A percentile compares a stretch with the other conserved stretches of the same genome.
phyloP scores from a whole-genome alignment of 768 basidiomycete genomes.

The Suillus alpinus region DNA sequence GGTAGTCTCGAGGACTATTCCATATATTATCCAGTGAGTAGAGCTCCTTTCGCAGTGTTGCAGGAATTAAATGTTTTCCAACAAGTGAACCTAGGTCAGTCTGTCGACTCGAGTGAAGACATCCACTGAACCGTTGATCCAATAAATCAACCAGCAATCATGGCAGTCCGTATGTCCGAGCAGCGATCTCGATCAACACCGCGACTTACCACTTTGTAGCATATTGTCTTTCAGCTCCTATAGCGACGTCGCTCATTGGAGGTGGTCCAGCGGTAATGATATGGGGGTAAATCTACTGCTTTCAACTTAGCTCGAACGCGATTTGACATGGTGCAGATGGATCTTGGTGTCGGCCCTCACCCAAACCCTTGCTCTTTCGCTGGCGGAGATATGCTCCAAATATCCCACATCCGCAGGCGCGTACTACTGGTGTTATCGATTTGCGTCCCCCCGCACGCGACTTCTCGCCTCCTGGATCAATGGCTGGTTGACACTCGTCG shows the following conservation, averaged over 20 bases:
- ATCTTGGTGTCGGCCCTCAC: conserved; percentile 48
- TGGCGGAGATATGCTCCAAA: conserved; percentile 58
- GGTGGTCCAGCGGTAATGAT: conserved; percentile 58
- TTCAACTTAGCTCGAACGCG: no score
- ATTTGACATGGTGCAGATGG: conserved; percentile 36
- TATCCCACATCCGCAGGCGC: conserved; percentile 62
- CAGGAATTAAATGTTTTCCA: conserved; percentile 13
- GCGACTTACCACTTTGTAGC: conserved; percentile 33
- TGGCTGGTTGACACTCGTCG: conserved; percentile 67
- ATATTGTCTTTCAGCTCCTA: conserved; percentile 53
- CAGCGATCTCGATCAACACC: neutral
- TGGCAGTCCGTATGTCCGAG: conserved; percentile 57
- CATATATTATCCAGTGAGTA: conserved; percentile 54
- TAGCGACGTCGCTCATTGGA: conserved; percentile 51
- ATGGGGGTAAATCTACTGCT: conserved; percentile 44
- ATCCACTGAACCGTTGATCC: conserved; percentile 5
- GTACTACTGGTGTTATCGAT: conserved; percentile 65
- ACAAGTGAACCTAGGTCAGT: conserved; percentile 46
- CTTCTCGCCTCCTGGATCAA: conserved; percentile 61
- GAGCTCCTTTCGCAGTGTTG: neutral
- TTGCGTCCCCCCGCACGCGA: conserved; percentile 50
- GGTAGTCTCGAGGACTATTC: conserved; percentile 46
- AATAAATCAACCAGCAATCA: conserved; percentile 41
- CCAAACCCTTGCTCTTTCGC: conserved; percentile 47
- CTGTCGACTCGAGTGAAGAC: neutral